Base-by-base conservation (phyloP, 257 asterid species). In the Mentha longifolia region DNA sequence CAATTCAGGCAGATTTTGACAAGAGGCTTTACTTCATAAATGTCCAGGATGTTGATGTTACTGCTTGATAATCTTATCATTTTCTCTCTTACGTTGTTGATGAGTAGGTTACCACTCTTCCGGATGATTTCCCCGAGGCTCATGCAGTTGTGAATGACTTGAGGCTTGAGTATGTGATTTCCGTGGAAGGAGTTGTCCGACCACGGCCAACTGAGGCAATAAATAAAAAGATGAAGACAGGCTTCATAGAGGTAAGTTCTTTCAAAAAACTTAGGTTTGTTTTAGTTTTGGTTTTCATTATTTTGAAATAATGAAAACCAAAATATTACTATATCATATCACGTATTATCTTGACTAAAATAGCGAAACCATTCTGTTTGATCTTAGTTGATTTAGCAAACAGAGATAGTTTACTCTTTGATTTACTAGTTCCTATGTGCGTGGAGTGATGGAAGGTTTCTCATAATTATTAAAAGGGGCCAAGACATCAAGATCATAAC, bases 101-200 rank as follows among this genome's bases (percentile, higher is more conserved):
- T 72, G 50, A 68, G 66, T 77, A 94, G 99, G 87, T 95, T 64
- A 83, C 97, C 3, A 95, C 99, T 30, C 93, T 95, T 68, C 99
- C 99, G 5, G 92, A 85, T 72, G 91, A 92, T 55, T 95, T 95
- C 74, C 97, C 99, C 1, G 94, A 89, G 78, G 95, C 98, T 70
- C 97, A 95, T 88, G 83, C 86, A 7, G 74, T 76, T 61, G 91
- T 92, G 81, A 92, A 79, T 78, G 92, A 81, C 51, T 85, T 89
- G 90, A 88, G 98, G 78, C 86, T 95, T 55, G 99, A 95, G 83
- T 95, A 92, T 57, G 99, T 95, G 47, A 80, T 95, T 64, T 82
- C 92, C 10, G 88, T 95, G 46, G 98, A 95, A 74, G 98, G 99
- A 52, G 83, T 95, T 68, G 94, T 95, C 72, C 79, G 98, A 68